A percentile compares a stretch with the other conserved stretches of the same genome.
These are phyloP conservation scores for Fusarium buharicum DNA, from an alignment of 2,329 filamentous ascomycete genomes.

Conservation along the genomic window DNA sequence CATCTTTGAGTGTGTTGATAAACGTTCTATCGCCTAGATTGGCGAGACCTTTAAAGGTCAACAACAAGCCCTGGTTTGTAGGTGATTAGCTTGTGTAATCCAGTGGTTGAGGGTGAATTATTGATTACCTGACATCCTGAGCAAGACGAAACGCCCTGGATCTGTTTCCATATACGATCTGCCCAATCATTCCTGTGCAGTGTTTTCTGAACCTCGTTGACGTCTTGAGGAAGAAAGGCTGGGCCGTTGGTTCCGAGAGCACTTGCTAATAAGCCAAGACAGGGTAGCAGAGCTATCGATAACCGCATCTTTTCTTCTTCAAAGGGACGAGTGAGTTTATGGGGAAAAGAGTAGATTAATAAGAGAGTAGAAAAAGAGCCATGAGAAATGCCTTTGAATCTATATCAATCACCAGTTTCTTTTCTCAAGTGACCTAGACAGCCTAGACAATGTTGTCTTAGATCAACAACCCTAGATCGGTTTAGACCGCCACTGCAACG, in stretches of 20 bases:
- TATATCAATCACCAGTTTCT: conserved; percentile 19
- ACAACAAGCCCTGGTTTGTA: conserved; percentile 47
- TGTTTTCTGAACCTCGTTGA: conserved; percentile 21
- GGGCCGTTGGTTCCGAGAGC: conserved; percentile 16
- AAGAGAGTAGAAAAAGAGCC: background rate
- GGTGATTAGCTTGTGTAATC: conserved; percentile 1
- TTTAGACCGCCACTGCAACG: conserved; percentile 17
- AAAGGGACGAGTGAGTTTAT: background rate
- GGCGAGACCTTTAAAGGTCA: conserved; percentile 56
- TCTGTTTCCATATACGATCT: conserved; percentile 32
- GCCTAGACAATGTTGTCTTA: conserved; percentile 6
- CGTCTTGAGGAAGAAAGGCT: conserved; percentile 7
- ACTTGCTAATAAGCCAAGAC: conserved; percentile 18
- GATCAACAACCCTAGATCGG: conserved; percentile 14
- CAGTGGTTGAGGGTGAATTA: background rate
- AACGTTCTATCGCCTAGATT: conserved; percentile 56
- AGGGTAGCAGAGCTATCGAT: conserved; percentile 12
- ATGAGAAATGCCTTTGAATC: background rate
- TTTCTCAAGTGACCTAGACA: conserved; percentile 13
- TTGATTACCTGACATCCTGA: conserved; percentile 38
- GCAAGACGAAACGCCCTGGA: conserved; percentile 32
- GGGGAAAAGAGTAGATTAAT: background rate
- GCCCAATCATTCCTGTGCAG: conserved; percentile 28
- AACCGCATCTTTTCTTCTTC: conserved; percentile 18
- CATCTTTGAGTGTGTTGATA: conserved; percentile 45